A percentile compares a stretch with the other conserved stretches of the same genome.
phyloP scores from a whole-genome alignment of 2,329 filamentous ascomycete species.

The Sporothrix sp. region DNA sequence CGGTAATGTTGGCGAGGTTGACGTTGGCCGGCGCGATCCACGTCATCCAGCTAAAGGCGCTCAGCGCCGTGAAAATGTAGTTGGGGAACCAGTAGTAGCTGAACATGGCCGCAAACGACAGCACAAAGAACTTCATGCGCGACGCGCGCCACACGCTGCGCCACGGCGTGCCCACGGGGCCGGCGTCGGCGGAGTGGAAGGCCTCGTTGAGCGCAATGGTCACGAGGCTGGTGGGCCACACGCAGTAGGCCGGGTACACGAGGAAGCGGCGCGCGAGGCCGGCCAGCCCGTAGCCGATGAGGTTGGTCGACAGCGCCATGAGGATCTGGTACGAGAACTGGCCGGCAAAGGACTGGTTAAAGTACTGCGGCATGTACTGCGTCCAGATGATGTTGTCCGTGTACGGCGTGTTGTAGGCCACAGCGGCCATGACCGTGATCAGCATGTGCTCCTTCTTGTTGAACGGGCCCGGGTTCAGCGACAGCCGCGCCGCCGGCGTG shows the following conservation, averaged over 20 bases:
- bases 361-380: constrained; percentile 30
- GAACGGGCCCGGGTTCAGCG: constrained; percentile 47
- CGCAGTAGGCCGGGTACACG: constrained; percentile 40
- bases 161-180: constrained; percentile 26
- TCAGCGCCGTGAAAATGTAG: constrained; percentile 37
- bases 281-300: constrained; percentile 47
- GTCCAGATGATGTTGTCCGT: constrained; percentile 30
- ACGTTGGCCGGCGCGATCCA: constrained; percentile 40
- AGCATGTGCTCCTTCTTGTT: constrained; percentile 52
- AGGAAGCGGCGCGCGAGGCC: constrained; percentile 41
- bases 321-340: constrained; percentile 41
- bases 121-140: constrained; percentile 37
- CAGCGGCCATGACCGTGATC: constrained; percentile 51
- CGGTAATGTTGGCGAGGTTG: constrained; percentile 24
- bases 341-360: constrained; percentile 29
- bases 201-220: constrained; percentile 39
- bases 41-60: constrained; percentile 41
- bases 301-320: constrained; percentile 41
- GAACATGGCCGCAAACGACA: constrained; percentile 37
- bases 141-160: constrained; percentile 24
- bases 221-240: constrained; percentile 41
- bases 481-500: constrained; percentile 26
- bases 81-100: constrained; percentile 43
- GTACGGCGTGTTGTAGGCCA: constrained; percentile 30
- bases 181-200: constrained; percentile 34